Conservation (phyloP, 495 filamentous ascomycete genomes). For the Trypethelium eluteriae region DNA sequence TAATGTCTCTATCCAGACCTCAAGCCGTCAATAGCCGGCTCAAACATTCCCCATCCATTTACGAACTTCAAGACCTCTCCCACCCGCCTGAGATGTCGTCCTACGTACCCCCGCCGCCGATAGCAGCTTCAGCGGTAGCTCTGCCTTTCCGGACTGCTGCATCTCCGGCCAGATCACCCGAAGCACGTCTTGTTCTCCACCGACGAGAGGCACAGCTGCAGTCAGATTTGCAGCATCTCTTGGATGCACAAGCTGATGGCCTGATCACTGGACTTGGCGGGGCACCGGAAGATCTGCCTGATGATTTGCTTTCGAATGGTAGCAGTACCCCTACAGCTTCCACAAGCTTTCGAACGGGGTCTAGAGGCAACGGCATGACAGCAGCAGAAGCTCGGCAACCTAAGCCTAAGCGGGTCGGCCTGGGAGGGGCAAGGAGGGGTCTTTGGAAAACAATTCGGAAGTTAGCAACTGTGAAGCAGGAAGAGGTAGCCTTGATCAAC, state of each 20-base stretch:
- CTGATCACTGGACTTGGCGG: conserved; percentile 49
- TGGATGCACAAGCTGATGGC: conserved; percentile 79
- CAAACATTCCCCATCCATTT: background rate
- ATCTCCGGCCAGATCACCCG: background rate
- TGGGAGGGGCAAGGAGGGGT: conserved; percentile 61
- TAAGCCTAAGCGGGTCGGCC: conserved; percentile 52
- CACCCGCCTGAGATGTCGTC: background rate
- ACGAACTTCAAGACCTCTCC: conserved; percentile 2
- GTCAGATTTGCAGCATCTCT: conserved; percentile 64
- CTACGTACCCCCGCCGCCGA: background rate
- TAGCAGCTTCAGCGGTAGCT: background rate
- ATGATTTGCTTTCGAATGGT: conserved; percentile 41
- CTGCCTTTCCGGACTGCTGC: background rate
- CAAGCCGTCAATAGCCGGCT: background rate
- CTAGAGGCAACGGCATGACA: conserved; percentile 19
- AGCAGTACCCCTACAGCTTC: conserved; percentile 44
- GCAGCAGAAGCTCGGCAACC: conserved; percentile 38
- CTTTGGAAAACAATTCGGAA: conserved; percentile 65
- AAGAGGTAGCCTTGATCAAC: conserved; percentile 58
- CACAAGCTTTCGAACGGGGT: conserved; percentile 26
- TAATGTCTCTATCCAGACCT: background rate
- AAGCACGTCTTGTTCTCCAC: conserved; percentile 29
- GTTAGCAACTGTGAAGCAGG: conserved; percentile 61
- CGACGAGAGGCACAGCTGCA: conserved; percentile 58
- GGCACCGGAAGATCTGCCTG: conserved; percentile 22